phyloP scores from a whole-genome alignment of 768 basidiomycete species.

The Porphyrellus cyaneotinctus region DNA sequence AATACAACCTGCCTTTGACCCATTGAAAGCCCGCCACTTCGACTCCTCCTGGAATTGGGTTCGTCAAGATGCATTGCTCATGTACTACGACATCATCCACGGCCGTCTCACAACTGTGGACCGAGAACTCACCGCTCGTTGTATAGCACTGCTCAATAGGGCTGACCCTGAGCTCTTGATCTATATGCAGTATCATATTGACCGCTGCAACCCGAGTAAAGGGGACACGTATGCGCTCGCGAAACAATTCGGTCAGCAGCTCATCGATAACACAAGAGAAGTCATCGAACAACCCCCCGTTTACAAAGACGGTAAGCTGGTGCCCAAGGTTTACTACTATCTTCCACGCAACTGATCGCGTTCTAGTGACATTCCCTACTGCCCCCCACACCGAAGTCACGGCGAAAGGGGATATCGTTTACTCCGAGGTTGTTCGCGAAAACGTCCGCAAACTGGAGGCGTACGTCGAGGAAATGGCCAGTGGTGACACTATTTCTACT shows the following conservation, averaged over 20 bases:
- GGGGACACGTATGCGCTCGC: constrained; percentile 94
- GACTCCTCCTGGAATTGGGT: constrained; percentile 99
- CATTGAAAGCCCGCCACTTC: constrained; percentile 95
- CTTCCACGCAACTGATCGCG: not conserved
- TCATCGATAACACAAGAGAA: constrained; percentile 90
- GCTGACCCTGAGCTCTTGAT: constrained; percentile 88
- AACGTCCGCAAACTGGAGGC: constrained; percentile 97
- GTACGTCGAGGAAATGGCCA: constrained; percentile 98
- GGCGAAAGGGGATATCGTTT: constrained; percentile 90
- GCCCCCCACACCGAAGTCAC: constrained; percentile 94
- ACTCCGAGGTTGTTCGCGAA: constrained; percentile 92
- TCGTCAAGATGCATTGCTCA: constrained; percentile 90
- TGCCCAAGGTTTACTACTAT: not conserved
- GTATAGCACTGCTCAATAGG: constrained; percentile 96
- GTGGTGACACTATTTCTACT: constrained; percentile 79
- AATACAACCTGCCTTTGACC: constrained; percentile 91
- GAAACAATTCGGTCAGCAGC: constrained; percentile 93
- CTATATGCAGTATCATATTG: constrained; percentile 96
- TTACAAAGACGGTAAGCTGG: constrained; percentile 85
- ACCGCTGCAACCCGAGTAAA: constrained; percentile 71
- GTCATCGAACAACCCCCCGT: constrained; percentile 80
- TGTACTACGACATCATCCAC: constrained; percentile 99
- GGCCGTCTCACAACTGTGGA: constrained; percentile 92
- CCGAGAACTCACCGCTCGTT: constrained; percentile 93
- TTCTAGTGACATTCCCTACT: constrained; percentile 91